Percentiles rank a stretch among this genome's conserved stretches.
Evolutionary conservation across 2,329 filamentous ascomycete species (phyloP).

Genomic region (Trichoderma semiorbis): DNA sequence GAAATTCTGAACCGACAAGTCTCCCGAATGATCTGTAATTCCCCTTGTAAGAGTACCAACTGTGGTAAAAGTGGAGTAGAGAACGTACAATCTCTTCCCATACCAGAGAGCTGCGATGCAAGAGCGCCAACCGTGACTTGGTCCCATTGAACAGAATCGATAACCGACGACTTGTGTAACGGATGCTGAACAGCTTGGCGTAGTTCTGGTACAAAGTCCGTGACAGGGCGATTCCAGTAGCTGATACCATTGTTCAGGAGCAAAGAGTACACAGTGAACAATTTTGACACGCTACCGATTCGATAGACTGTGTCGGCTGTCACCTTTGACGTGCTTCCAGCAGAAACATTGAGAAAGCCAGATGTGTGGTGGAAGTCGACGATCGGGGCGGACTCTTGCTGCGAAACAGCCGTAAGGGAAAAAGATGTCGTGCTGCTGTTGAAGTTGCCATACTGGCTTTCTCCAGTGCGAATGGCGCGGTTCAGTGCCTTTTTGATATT

Average conservation of each 20-base stretch:
- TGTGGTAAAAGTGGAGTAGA: neutral
- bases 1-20: constrained; percentile 7
- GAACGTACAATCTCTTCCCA: constrained; percentile 15
- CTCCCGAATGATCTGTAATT: neutral
- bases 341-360: constrained; percentile 17
- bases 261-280: constrained; percentile 28
- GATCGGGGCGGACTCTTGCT: neutral
- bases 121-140: constrained; percentile 17
- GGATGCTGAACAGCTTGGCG: neutral
- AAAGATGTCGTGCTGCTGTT: constrained; percentile 17
- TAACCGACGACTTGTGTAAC: neutral
- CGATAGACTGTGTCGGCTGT: constrained; percentile 24
- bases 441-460: constrained; percentile 10
- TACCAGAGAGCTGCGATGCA: constrained; percentile 12
- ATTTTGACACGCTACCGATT: constrained; percentile 30
- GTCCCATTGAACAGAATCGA: constrained; percentile 15
- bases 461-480: neutral
- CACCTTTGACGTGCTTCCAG: constrained; percentile 14
- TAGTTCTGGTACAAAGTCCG: constrained; percentile 27
- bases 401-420: constrained; percentile 16
- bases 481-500: constrained; percentile 5
- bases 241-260: constrained; percentile 23
- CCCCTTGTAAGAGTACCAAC: neutral
- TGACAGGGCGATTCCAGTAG: constrained; percentile 27
- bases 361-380: constrained; percentile 20